Evolutionary conservation across 164 flowering plant genomes (phyloP).

Genomic region (Tetracentron sinense): DNA sequence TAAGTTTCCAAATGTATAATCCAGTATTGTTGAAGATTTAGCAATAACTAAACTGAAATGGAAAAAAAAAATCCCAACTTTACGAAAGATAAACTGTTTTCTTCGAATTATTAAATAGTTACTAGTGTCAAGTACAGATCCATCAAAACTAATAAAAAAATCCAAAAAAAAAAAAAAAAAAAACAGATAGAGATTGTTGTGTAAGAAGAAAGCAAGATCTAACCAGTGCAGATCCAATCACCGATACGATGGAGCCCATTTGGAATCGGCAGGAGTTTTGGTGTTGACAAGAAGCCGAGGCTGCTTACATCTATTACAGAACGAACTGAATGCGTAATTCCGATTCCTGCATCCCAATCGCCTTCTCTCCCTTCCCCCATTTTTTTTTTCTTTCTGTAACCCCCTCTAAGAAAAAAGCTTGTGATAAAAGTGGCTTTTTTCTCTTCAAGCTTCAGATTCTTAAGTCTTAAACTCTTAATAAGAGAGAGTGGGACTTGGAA

Average conservation of each 20-base stretch:
- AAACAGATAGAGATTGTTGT: too few relatives aligned
- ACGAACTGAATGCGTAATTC: constrained; percentile 87
- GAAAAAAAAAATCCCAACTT: too few relatives aligned
- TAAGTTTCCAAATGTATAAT: too few relatives aligned
- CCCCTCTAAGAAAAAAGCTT: constrained; percentile 12
- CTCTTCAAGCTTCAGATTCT: too few relatives aligned
- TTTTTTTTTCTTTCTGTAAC: constrained; percentile 7
- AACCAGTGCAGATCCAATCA: constrained; percentile 94
- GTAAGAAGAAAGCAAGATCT: not conserved
- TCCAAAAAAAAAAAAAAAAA: not conserved
- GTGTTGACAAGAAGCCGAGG: constrained; percentile 85
- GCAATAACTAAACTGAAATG: too few relatives aligned
- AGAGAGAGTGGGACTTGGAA: too few relatives aligned
- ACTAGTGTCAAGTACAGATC: not conserved
- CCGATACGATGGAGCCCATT: constrained; percentile 95
- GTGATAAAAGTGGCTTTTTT: constrained; percentile 1
- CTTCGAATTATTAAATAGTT: too few relatives aligned
- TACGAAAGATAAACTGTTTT: too few relatives aligned
- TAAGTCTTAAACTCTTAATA: too few relatives aligned
- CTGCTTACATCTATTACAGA: constrained; percentile 91
- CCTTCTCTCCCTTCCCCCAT: constrained; percentile 86
- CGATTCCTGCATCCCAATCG: constrained; percentile 88
- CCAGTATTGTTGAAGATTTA: too few relatives aligned
- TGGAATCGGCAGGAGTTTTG: constrained; percentile 80
- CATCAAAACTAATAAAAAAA: not conserved